These are phyloP conservation scores for Eutreptiella sp. DNA, from an alignment of 208 protist species.

Conservation along the genomic window DNA sequence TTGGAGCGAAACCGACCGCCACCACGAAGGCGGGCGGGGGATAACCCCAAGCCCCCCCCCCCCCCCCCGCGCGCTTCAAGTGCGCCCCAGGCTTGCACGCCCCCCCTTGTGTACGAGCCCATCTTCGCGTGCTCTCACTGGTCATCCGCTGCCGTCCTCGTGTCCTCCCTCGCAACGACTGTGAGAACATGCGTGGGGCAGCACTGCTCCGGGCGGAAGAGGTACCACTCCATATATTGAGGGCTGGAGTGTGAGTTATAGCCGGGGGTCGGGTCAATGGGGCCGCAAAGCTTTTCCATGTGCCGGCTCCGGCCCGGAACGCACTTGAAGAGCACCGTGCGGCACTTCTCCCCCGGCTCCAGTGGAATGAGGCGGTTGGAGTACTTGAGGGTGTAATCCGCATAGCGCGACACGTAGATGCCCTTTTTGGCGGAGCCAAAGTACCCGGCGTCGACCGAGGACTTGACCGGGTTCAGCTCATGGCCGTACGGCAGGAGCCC, in stretches of 20 bases:
- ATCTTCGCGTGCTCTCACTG: too few species aligned
- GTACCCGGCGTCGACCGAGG: constrained; percentile 17
- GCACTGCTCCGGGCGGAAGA: constrained; percentile 23
- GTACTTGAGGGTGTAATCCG: constrained; percentile 32
- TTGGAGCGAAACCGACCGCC: too few species aligned
- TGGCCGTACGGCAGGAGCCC: constrained; percentile 27
- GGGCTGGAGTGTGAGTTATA: constrained; percentile 26
- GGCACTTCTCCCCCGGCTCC: background rate
- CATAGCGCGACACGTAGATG: constrained; percentile 25
- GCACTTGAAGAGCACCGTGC: constrained; percentile 29
- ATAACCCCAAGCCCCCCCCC: too few species aligned
- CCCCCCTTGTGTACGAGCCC: too few species aligned
- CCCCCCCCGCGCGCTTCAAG: too few species aligned
- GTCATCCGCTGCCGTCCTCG: constrained; percentile 23
- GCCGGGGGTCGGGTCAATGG: constrained; percentile 16
- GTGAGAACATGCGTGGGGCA: constrained; percentile 27
- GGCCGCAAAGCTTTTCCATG: constrained; percentile 2
- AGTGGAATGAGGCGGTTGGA: constrained; percentile 19
- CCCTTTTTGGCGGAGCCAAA: constrained; percentile 29
- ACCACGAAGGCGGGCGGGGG: too few species aligned
- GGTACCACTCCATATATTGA: constrained; percentile 26
- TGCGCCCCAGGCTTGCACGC: too few species aligned
- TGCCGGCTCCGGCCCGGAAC: constrained; percentile 16
- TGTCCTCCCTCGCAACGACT: constrained; percentile 18
- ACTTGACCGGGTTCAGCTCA: constrained; percentile 29